phyloP scores from a whole-genome alignment of 2,329 filamentous ascomycete genomes.

The Didymella glomerata region DNA sequence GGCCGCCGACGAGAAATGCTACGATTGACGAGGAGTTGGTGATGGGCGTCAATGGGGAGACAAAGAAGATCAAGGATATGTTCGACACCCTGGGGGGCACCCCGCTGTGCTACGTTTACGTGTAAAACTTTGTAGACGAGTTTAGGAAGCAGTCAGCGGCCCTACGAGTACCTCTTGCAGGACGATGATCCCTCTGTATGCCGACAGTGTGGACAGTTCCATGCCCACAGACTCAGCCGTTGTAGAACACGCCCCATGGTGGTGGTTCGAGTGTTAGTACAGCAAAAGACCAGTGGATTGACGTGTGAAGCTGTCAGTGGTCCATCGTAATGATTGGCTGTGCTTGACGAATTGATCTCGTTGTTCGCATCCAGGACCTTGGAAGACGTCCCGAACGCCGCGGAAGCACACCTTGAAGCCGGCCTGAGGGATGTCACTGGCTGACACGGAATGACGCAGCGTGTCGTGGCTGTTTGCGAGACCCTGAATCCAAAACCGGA shows the following conservation, averaged over 20 bases:
- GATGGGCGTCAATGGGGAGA: neutral
- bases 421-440: neutral
- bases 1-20: neutral
- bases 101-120: neutral
- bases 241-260: too few relatives aligned
- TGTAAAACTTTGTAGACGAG: neutral
- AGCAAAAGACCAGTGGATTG: neutral
- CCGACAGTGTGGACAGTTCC: too few relatives aligned
- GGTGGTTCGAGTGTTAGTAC: too few relatives aligned
- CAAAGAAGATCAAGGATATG: neutral
- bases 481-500: constrained; percentile 16
- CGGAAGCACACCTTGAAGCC: neutral
- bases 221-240: too few relatives aligned
- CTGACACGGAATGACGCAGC: neutral
- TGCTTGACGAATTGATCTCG: neutral
- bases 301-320: neutral
- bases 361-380: neutral
- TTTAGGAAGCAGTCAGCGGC: too few relatives aligned
- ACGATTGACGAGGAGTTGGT: neutral
- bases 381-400: neutral
- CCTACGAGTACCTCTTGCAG: too few relatives aligned
- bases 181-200: too few relatives aligned
- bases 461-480: neutral
- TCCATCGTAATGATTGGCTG: neutral
- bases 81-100: neutral